Evolutionary conservation across 2,329 filamentous ascomycete species (phyloP).

Genomic region (Pochonia chlamydosporia): DNA sequence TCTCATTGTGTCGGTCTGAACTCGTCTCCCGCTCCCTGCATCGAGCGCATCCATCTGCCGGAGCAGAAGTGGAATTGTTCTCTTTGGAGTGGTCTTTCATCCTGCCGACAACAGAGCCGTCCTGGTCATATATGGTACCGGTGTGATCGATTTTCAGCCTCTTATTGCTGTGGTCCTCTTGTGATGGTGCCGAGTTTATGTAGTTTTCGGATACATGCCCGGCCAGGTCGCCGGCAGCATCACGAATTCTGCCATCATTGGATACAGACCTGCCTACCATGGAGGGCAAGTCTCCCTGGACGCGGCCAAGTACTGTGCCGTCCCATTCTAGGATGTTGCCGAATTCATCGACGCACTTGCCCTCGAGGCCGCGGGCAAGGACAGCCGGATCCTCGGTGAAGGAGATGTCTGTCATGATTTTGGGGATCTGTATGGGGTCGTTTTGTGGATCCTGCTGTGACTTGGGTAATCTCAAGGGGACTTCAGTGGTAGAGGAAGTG

Average conservation of each 20-base stretch:
- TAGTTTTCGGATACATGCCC: constrained; percentile 64
- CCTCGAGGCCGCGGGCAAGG: constrained; percentile 37
- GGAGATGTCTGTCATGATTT: constrained; percentile 33
- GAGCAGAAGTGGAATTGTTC: not conserved
- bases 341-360: constrained; percentile 46
- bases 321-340: constrained; percentile 46
- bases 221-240: constrained; percentile 71
- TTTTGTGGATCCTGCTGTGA: constrained; percentile 2
- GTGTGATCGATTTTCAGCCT: constrained; percentile 49
- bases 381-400: constrained; percentile 24
- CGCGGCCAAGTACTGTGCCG: constrained; percentile 45
- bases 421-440: constrained; percentile 24
- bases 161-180: constrained; percentile 35
- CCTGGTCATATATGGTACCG: constrained; percentile 51
- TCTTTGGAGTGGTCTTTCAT: constrained; percentile 33
- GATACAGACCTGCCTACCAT: constrained; percentile 46
- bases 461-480: not conserved
- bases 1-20: not conserved
- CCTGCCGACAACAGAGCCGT: constrained; percentile 56
- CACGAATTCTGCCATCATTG: constrained; percentile 50
- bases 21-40: not conserved
- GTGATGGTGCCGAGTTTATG: constrained; percentile 23
- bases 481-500: not conserved
- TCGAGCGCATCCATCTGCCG: not conserved
- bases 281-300: constrained; percentile 47